These are phyloP conservation scores for Tetracladium setigerum DNA, from an alignment of 495 filamentous ascomycete genomes.

Conservation along the genomic window DNA sequence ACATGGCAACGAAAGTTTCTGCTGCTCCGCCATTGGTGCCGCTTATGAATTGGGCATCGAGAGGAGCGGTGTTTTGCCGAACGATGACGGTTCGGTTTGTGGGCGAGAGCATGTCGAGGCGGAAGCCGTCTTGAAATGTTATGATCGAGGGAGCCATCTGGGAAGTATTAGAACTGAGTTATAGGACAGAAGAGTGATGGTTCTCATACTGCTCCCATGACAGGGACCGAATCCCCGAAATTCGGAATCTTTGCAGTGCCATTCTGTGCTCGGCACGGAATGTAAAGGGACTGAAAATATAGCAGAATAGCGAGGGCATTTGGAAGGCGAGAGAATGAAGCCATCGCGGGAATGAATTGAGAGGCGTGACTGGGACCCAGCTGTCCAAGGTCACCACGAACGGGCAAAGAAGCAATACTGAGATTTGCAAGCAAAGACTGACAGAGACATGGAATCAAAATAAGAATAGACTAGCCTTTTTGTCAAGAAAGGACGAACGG, in stretches of 20 bases:
- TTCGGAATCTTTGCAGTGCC: background rate
- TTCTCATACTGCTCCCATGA: background rate
- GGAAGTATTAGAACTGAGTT: background rate
- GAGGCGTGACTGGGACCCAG: too few species aligned
- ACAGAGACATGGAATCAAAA: too few species aligned
- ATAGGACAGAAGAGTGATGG: background rate
- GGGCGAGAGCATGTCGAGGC: background rate
- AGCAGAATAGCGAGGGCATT: conserved; percentile 6
- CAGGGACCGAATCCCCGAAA: background rate
- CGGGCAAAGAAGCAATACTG: too few species aligned
- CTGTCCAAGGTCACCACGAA: too few species aligned
- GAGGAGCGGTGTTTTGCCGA: background rate
- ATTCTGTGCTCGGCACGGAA: conserved; percentile 9
- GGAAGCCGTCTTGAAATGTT: background rate
- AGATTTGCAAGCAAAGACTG: too few species aligned
- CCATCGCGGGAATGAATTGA: conserved; percentile 1
- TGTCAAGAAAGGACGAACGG: too few species aligned
- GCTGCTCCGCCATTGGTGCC: background rate
- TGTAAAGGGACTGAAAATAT: background rate
- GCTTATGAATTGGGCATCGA: background rate
- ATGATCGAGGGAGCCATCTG: background rate
- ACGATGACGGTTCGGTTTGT: background rate
- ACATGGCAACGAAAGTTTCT: background rate
- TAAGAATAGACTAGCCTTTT: too few species aligned
- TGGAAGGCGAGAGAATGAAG: conserved; percentile 8